phyloP scores from a whole-genome alignment of 163 green algal species.

The Dunaliella salina region DNA sequence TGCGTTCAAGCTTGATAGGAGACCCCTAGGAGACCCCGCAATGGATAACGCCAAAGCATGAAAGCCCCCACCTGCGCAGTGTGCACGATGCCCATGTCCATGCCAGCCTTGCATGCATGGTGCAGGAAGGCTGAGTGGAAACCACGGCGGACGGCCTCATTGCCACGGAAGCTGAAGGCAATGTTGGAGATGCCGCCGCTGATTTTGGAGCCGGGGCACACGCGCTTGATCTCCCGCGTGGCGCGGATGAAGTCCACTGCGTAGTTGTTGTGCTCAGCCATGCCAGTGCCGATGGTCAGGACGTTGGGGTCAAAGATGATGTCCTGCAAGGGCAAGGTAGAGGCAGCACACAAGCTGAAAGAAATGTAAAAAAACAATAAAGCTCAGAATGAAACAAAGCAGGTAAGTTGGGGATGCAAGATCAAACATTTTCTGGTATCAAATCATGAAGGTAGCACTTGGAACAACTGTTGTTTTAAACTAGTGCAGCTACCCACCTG shows the following conservation, averaged over 20 bases:
- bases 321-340: conserved; percentile 45
- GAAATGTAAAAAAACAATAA: too few relatives aligned
- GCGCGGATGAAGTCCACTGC: conserved; percentile 94
- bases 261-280: conserved; percentile 99
- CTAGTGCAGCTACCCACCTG: too few relatives aligned
- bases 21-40: too few relatives aligned
- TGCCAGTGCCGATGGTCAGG: conserved; percentile 92
- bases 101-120: conserved; percentile 73
- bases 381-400: too few relatives aligned
- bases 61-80: conserved; percentile 46
- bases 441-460: too few relatives aligned
- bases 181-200: conserved; percentile 88
- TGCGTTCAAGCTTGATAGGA: too few relatives aligned
- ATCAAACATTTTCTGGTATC: too few relatives aligned
- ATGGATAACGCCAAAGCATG: too few relatives aligned
- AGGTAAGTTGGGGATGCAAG: too few relatives aligned
- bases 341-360: too few relatives aligned
- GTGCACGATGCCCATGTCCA: conserved; percentile 98
- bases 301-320: conserved; percentile 99
- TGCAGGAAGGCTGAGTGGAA: conserved; percentile 90
- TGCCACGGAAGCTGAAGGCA: conserved; percentile 90
- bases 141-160: conserved; percentile 80
- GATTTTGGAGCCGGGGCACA: conserved; percentile 93
- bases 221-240: conserved; percentile 86
- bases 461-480: too few relatives aligned